Percentiles rank a stretch among this genome's conserved stretches.
These are phyloP conservation scores for Meredithiella fracta DNA, from an alignment of 2,329 filamentous ascomycete species.

Conservation along the genomic window DNA sequence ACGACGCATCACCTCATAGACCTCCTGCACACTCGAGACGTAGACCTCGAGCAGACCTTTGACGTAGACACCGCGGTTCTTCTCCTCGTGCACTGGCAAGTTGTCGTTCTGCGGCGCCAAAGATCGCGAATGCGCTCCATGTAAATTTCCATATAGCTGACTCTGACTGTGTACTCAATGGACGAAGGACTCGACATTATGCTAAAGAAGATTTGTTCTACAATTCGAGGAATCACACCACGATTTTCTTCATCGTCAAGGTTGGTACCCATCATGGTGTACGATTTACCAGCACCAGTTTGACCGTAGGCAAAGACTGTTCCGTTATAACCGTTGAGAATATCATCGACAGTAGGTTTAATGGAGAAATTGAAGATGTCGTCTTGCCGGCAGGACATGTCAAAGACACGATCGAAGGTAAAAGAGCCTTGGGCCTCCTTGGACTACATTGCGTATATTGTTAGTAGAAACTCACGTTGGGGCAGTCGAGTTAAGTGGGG, in stretches of 20 bases:
- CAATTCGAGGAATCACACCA: slow-evolving; percentile 91
- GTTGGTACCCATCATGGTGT: slow-evolving; percentile 71
- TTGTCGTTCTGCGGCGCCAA: slow-evolving; percentile 89
- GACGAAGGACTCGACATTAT: slow-evolving; percentile 82
- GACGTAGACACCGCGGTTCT: slow-evolving; percentile 88
- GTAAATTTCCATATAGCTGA: slow-evolving; percentile 99
- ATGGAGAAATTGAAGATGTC: slow-evolving; percentile 99
- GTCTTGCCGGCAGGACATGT: slow-evolving; percentile 74
- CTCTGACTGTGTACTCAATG: slow-evolving; percentile 96
- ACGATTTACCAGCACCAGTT: slow-evolving; percentile 96
- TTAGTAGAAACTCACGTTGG: neutral
- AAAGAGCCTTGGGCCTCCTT: slow-evolving; percentile 70
- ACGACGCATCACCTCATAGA: slow-evolving; percentile 90
- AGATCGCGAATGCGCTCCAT: slow-evolving; percentile 97
- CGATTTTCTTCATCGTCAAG: slow-evolving; percentile 79
- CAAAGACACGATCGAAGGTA: slow-evolving; percentile 95
- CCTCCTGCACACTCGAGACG: slow-evolving; percentile 85
- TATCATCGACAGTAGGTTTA: slow-evolving; percentile 87
- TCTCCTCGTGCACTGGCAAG: slow-evolving; percentile 93
- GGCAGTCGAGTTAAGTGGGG: neutral
- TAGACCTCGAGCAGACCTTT: slow-evolving; percentile 92
- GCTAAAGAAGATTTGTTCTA: slow-evolving; percentile 93
- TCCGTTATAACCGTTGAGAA: slow-evolving; percentile 97
- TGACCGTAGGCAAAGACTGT: slow-evolving; percentile 98
- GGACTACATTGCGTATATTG: slow-evolving; percentile 37